Evolutionary conservation across 2,329 filamentous ascomycete species (phyloP).

Genomic region (Paracoccidioides brasiliensis): DNA sequence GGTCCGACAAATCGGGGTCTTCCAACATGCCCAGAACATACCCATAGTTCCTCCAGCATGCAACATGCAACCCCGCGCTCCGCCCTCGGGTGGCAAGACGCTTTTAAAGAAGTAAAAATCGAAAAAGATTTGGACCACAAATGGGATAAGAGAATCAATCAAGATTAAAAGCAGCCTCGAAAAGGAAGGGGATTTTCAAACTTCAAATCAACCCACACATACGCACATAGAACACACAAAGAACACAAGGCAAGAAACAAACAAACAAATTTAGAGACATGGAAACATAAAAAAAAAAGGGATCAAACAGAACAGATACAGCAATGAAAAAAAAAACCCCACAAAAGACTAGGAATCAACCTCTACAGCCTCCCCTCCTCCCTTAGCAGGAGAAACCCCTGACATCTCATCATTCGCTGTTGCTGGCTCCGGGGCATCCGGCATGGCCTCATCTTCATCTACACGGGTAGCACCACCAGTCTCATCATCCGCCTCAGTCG

Average conservation of each 20-base stretch:
- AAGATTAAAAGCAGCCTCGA: too few species aligned
- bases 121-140: too few species aligned
- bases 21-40: too few species aligned
- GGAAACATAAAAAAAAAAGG: not conserved
- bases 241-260: not conserved
- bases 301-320: not conserved
- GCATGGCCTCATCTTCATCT: constrained; percentile 9
- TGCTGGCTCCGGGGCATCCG: constrained; percentile 5
- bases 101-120: too few species aligned
- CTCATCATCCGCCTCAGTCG: constrained; percentile 19
- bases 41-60: too few species aligned
- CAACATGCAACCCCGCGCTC: too few species aligned
- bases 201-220: not conserved
- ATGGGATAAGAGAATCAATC: too few species aligned
- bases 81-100: too few species aligned
- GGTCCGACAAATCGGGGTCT: too few species aligned
- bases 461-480: constrained; percentile 11
- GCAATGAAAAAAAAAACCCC: not conserved
- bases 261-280: not conserved
- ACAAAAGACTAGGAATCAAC: constrained; percentile 1
- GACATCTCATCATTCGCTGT: constrained; percentile 4
- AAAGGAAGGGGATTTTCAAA: not conserved
- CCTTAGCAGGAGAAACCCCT: not conserved
- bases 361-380: constrained; percentile 4
- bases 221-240: not conserved